Conservation (phyloP, 352 stramenopile species). For the Elongisporangium prolatum region DNA sequence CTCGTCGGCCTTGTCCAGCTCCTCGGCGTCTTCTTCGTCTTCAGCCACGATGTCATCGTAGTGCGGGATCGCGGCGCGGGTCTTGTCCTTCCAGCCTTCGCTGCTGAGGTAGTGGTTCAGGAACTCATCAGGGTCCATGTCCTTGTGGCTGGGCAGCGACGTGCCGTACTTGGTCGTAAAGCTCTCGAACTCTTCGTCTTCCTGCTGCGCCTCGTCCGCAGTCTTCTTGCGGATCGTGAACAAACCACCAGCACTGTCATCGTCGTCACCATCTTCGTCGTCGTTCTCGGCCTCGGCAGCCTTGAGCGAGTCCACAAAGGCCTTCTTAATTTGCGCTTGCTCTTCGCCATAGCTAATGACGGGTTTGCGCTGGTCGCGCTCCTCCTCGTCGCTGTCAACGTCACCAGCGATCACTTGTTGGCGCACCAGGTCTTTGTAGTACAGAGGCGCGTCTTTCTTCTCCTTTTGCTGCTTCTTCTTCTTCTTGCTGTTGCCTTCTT, state of each 20-base stretch:
- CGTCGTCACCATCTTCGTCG: slow-evolving; percentile 63
- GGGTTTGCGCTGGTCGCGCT: slow-evolving; percentile 24
- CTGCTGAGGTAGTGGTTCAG: slow-evolving; percentile 75
- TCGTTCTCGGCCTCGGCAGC: slow-evolving; percentile 27
- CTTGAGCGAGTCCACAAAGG: slow-evolving; percentile 57
- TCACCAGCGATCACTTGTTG: slow-evolving; percentile 91
- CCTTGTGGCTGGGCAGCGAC: slow-evolving; percentile 44
- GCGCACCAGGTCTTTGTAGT: slow-evolving; percentile 95
- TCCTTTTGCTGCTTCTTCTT: slow-evolving; percentile 25
- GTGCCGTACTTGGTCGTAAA: slow-evolving; percentile 67
- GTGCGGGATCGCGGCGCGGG: slow-evolving; percentile 35
- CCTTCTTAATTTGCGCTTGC: slow-evolving; percentile 57
- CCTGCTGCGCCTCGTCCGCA: slow-evolving; percentile 41
- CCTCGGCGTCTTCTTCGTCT: slow-evolving; percentile 88
- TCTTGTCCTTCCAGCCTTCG: slow-evolving; percentile 84
- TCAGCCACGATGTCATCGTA: slow-evolving; percentile 87
- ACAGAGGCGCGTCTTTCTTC: slow-evolving; percentile 45
- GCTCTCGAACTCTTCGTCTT: slow-evolving; percentile 61
- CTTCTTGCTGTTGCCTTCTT: slow-evolving; percentile 12
- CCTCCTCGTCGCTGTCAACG: slow-evolving; percentile 65
- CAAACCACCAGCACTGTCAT: slow-evolving; percentile 58
- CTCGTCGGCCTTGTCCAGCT: slow-evolving; percentile 92
- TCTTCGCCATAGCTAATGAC: slow-evolving; percentile 72
- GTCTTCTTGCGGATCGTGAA: slow-evolving; percentile 74
- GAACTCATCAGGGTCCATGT: slow-evolving; percentile 73